These are phyloP conservation scores for Inga leiocalycina DNA, from an alignment of 306 rosid species.

Conservation along the genomic window DNA sequence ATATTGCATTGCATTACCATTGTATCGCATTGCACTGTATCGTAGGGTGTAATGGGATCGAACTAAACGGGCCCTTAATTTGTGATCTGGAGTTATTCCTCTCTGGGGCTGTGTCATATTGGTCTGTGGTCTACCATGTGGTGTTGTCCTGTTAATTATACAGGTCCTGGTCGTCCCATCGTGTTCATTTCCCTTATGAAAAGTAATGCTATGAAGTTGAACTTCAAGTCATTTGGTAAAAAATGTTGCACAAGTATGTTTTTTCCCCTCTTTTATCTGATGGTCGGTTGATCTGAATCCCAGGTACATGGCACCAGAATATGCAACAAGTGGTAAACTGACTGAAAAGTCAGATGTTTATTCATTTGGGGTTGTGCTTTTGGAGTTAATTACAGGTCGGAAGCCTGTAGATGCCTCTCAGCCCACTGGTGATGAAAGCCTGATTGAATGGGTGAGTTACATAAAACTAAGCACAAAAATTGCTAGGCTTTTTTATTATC, in stretches of 20 bases:
- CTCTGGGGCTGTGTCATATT: neutral
- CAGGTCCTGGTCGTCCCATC: neutral
- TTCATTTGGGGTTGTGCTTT: conserved; percentile 91
- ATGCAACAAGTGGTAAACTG: conserved; percentile 96
- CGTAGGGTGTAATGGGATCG: too few species aligned
- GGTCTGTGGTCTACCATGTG: neutral
- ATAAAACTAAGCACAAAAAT: neutral
- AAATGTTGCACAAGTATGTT: conserved; percentile 2
- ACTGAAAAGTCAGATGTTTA: conserved; percentile 97
- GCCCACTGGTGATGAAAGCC: conserved; percentile 94
- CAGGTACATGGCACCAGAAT: conserved; percentile 99
- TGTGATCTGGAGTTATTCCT: neutral
- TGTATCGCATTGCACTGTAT: too few species aligned
- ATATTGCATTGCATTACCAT: too few species aligned
- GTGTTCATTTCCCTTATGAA: neutral
- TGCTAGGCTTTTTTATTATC: neutral
- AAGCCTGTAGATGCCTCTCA: conserved; percentile 93
- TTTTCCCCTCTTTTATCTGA: conserved; percentile 27
- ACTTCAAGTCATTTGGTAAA: neutral
- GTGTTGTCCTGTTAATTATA: neutral
- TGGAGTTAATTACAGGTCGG: conserved; percentile 95
- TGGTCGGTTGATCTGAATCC: conserved; percentile 38
- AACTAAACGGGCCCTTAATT: too few species aligned
- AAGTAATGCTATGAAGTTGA: neutral
- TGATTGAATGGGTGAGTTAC: conserved; percentile 93